phyloP scores from a whole-genome alignment of 2,329 filamentous ascomycete genomes.

The Biscogniauxia marginata region DNA sequence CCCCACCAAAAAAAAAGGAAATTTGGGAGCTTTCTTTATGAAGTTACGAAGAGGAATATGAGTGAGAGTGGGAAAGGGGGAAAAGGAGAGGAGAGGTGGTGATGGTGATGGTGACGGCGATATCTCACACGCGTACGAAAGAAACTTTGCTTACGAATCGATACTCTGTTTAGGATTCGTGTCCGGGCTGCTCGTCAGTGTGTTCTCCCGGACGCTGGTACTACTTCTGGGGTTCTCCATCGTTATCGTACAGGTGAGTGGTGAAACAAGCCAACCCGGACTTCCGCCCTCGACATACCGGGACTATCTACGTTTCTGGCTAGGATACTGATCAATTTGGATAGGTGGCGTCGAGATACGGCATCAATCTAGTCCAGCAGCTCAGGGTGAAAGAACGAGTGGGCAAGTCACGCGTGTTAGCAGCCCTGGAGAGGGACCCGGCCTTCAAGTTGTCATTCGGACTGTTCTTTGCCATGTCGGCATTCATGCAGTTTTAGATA shows the following conservation, averaged over 20 bases:
- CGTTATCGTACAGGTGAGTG: conserved; percentile 59
- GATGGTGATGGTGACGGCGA: too few species aligned
- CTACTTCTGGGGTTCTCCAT: conserved; percentile 65
- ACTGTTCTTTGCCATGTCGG: conserved; percentile 69
- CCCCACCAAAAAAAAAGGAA: too few species aligned
- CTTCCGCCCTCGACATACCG: too few species aligned
- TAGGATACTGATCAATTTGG: not conserved
- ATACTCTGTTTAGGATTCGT: conserved; percentile 49
- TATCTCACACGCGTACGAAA: too few species aligned
- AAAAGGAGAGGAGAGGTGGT: too few species aligned
- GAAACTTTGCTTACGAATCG: conserved; percentile 1
- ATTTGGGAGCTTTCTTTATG: not conserved
- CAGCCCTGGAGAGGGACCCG: conserved; percentile 55
- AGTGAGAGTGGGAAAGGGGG: too few species aligned
- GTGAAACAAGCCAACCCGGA: too few species aligned
- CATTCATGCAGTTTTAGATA: conserved; percentile 51
- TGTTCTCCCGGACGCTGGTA: conserved; percentile 70
- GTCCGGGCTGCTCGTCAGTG: conserved; percentile 63
- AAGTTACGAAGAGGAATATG: not conserved
- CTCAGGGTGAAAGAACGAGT: conserved; percentile 32
- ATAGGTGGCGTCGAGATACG: conserved; percentile 35
- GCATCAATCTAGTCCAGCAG: conserved; percentile 33
- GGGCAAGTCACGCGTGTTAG: conserved; percentile 41
- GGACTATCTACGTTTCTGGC: too few species aligned
- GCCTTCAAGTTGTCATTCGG: conserved; percentile 70